Percentiles rank a stretch among this genome's conserved stretches.
Conservation (phyloP, 2,329 filamentous ascomycete species). For the Phaeosphaeriaceae sp. region DNA sequence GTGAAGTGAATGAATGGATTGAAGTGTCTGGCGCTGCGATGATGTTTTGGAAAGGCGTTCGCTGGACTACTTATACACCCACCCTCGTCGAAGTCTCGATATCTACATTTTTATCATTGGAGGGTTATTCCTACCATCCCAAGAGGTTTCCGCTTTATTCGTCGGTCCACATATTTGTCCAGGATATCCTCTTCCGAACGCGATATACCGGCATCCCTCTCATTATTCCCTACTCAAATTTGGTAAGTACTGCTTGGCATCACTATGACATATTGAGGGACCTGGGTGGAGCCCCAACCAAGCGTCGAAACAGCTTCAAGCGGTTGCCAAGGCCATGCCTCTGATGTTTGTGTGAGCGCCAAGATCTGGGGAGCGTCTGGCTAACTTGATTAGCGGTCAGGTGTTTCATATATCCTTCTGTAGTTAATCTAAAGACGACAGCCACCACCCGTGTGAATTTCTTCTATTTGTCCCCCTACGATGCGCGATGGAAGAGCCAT, state of each 20-base stretch:
- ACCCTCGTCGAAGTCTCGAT: background rate
- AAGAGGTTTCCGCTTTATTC: slow-evolving; percentile 4
- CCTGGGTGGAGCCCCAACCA: slow-evolving; percentile 8
- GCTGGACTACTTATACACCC: slow-evolving; percentile 6
- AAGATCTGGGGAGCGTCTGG: slow-evolving; percentile 11
- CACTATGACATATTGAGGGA: slow-evolving; percentile 11
- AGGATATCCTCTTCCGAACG: background rate
- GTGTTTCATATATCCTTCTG: slow-evolving; percentile 15
- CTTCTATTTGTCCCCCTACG: background rate
- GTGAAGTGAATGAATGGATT: slow-evolving; percentile 15
- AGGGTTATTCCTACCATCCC: slow-evolving; percentile 2
- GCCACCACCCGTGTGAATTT: background rate
- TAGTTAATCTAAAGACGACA: background rate
- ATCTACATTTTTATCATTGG: slow-evolving; percentile 6
- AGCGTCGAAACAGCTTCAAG: slow-evolving; percentile 12
- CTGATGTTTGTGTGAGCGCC: slow-evolving; percentile 9
- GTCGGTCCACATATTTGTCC: slow-evolving; percentile 12
- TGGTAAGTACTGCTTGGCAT: slow-evolving; percentile 10
- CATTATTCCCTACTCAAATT: background rate
- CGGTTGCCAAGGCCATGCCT: slow-evolving; percentile 11
- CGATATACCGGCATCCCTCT: slow-evolving; percentile 3
- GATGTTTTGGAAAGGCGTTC: background rate
- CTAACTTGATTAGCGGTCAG: slow-evolving; percentile 2
- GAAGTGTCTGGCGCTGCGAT: slow-evolving; percentile 6
- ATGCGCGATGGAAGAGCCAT: slow-evolving; percentile 2